Conservation (phyloP, 352 stramenopile species). For the Phytophthora pluvialis region DNA sequence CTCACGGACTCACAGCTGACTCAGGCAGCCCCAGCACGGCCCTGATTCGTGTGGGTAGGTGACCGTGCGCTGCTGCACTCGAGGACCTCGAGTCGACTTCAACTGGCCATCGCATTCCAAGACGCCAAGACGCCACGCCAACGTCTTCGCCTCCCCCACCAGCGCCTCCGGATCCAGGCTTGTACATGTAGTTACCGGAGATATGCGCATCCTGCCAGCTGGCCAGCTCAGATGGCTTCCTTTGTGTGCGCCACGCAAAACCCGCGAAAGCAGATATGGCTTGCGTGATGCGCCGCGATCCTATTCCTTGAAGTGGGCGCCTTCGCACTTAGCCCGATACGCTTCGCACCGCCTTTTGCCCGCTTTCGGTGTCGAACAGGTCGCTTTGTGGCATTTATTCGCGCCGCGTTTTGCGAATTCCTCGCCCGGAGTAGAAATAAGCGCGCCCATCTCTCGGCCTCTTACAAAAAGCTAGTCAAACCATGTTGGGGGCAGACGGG, state of each 20-base stretch:
- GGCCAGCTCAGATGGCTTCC: constrained; percentile 31
- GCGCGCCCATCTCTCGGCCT: constrained; percentile 10
- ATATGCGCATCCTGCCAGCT: constrained; percentile 13
- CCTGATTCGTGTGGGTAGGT: constrained; percentile 33
- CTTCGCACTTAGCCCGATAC: background rate
- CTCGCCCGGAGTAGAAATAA: constrained; percentile 20
- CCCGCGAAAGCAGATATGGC: constrained; percentile 29
- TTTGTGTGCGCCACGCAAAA: constrained; percentile 25
- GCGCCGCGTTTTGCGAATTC: constrained; percentile 28
- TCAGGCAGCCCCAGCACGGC: constrained; percentile 16
- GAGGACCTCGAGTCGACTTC: constrained; percentile 20
- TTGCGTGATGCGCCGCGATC: constrained; percentile 32
- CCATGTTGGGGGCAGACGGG: constrained; percentile 21
- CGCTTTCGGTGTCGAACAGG: background rate
- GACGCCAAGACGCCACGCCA: background rate
- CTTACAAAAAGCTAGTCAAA: constrained; percentile 38
- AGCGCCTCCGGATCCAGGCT: constrained; percentile 1
- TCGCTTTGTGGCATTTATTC: background rate
- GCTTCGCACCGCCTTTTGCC: constrained; percentile 19
- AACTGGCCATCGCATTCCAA: constrained; percentile 6
- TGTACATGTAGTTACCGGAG: constrained; percentile 14
- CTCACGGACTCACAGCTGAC: constrained; percentile 29
- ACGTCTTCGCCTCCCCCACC: background rate
- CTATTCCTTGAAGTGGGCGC: constrained; percentile 30
- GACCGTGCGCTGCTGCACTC: constrained; percentile 11